Evolutionary conservation across 2,329 filamentous ascomycete genomes (phyloP).

Genomic region (Macrophomina tecta): DNA sequence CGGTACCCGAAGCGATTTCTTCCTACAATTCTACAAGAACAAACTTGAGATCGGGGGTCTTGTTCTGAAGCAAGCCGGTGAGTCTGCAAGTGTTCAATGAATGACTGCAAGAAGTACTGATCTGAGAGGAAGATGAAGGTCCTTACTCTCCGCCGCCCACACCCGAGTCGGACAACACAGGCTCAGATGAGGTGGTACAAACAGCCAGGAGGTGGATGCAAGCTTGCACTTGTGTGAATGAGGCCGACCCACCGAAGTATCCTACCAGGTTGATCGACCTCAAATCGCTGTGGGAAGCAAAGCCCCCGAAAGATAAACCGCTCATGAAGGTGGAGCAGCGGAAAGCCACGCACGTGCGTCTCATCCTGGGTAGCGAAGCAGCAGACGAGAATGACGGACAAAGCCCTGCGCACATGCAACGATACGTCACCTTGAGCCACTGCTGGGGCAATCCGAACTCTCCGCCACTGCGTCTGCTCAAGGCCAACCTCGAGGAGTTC

Average conservation of each 20-base stretch:
- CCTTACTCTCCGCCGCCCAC: neutral
- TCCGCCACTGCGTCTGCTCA: constrained; percentile 19
- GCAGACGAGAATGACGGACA: no score
- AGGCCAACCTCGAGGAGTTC: constrained; percentile 22
- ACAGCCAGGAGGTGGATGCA: no score
- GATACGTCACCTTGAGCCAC: constrained; percentile 26
- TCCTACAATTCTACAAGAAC: neutral
- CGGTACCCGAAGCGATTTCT: neutral
- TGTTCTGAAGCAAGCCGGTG: neutral
- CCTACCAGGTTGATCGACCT: no score
- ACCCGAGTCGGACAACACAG: no score
- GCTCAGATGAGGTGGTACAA: no score
- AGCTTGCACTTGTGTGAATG: no score
- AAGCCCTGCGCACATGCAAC: neutral
- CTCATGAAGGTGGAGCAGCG: no score
- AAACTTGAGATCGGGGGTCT: neutral
- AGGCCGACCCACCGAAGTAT: no score
- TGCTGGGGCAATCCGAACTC: constrained; percentile 29
- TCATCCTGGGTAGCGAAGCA: neutral
- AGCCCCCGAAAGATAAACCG: no score
- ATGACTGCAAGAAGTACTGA: neutral
- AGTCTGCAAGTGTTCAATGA: neutral
- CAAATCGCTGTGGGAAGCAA: no score
- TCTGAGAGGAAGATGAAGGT: neutral
- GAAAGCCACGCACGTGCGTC: neutral